These are phyloP conservation scores for Eucalyptus rudis DNA, from an alignment of 345 rosid species.

Conservation along the genomic window DNA sequence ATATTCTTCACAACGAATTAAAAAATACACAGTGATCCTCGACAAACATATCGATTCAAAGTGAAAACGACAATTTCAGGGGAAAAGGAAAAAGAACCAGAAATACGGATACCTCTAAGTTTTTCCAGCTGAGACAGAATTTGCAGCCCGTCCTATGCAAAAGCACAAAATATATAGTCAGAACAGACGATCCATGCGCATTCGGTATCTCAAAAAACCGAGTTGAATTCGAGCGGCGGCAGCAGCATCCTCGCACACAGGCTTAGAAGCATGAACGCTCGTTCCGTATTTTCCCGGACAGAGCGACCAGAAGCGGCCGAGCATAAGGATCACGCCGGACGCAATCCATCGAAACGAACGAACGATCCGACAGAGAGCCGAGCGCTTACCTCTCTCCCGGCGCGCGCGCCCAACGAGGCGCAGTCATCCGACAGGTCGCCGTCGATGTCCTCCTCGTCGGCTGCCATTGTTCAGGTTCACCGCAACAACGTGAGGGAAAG, in stretches of 20 bases:
- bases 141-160: conserved; percentile 37
- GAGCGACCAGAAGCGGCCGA: neutral
- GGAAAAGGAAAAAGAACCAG: neutral
- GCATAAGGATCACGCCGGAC: neutral
- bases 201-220: neutral
- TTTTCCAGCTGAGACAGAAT: conserved; percentile 57
- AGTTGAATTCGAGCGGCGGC: neutral
- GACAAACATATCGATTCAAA: neutral
- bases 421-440: conserved; percentile 18
- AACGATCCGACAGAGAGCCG: neutral
- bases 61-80: neutral
- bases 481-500: neutral
- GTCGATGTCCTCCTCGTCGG: conserved; percentile 47
- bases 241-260: neutral
- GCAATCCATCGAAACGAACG: neutral
- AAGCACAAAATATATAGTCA: neutral
- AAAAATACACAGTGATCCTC: neutral
- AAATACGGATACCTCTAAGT: conserved; percentile 30
- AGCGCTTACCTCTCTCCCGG: conserved; percentile 23
- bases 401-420: conserved; percentile 13
- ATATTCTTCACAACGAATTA: neutral
- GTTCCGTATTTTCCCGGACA: neutral
- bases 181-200: neutral
- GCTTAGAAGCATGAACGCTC: neutral
- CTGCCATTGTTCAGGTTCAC: neutral